Conservation (phyloP, 73 alveolate species). For the Tetrahymena thermophila region DNA sequence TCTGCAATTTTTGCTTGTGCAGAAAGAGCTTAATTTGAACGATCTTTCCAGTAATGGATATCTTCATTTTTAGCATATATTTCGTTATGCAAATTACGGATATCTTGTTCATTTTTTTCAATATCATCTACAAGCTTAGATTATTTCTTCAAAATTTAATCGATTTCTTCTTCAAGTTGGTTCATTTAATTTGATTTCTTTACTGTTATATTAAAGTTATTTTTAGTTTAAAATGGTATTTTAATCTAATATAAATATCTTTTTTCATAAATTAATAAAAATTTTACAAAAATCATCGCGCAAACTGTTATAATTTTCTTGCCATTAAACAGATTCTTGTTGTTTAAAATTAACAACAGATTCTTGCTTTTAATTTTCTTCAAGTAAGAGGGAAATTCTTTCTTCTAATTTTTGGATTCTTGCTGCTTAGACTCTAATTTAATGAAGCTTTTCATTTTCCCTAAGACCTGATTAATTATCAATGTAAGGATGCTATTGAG, state of each 20-base stretch:
- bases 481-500: neutral
- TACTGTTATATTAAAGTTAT: neutral
- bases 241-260: too few relatives aligned
- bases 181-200: neutral
- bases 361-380: neutral
- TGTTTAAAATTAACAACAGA: neutral
- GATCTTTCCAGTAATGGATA: slow-evolving; percentile 2
- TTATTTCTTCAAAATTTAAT: neutral
- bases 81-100: neutral
- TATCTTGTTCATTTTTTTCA: neutral
- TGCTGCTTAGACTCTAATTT: neutral
- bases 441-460: neutral
- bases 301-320: neutral
- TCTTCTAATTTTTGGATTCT: neutral
- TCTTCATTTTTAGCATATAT: neutral
- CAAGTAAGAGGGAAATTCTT: neutral
- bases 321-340: neutral
- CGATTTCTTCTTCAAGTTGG: neutral
- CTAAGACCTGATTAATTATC: neutral
- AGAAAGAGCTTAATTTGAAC: neutral
- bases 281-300: neutral
- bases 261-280: neutral
- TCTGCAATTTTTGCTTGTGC: neutral
- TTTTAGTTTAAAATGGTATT: neutral
- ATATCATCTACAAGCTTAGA: neutral